A percentile compares a stretch with the other conserved stretches of the same genome.
phyloP scores from a whole-genome alignment of 1,284 basidiomycete species.

The Nidula niveotomentosa region DNA sequence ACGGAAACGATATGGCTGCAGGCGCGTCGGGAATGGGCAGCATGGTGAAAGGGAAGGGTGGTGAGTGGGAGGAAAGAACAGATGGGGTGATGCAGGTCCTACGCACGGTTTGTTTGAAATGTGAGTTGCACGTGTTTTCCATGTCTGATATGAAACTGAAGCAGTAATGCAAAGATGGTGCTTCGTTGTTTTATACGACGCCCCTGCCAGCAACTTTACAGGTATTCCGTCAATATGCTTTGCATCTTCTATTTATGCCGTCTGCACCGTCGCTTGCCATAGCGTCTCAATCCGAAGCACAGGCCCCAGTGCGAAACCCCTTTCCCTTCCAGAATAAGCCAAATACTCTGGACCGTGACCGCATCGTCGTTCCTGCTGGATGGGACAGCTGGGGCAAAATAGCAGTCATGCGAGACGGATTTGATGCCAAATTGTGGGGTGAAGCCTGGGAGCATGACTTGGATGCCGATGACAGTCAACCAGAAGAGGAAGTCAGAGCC shows the following conservation, averaged over 20 bases:
- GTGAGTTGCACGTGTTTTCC: slow-evolving; percentile 45
- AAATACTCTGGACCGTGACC: slow-evolving; percentile 91
- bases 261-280: slow-evolving; percentile 61
- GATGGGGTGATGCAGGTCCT: slow-evolving; percentile 96
- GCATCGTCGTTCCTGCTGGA: slow-evolving; percentile 89
- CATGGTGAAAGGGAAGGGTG: slow-evolving; percentile 85
- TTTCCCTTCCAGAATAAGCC: slow-evolving; percentile 89
- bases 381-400: slow-evolving; percentile 99
- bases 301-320: slow-evolving; percentile 64
- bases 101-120: slow-evolving; percentile 89
- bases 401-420: slow-evolving; percentile 85
- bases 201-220: slow-evolving; percentile 79
- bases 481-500: slow-evolving; percentile 46
- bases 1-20: slow-evolving; percentile 70
- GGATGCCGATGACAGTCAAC: slow-evolving; percentile 38
- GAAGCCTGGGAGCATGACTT: slow-evolving; percentile 83
- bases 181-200: slow-evolving; percentile 90
- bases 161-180: slow-evolving; percentile 65
- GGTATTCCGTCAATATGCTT: slow-evolving; percentile 81
- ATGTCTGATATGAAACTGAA: not conserved
- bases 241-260: slow-evolving; percentile 85
- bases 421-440: slow-evolving; percentile 81
- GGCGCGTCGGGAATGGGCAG: slow-evolving; percentile 74
- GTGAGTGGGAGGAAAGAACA: slow-evolving; percentile 93
- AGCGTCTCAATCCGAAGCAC: slow-evolving; percentile 41